Evolutionary conservation across 2,329 filamentous ascomycete genomes (phyloP).

Genomic region (Sporothrix phasma): DNA sequence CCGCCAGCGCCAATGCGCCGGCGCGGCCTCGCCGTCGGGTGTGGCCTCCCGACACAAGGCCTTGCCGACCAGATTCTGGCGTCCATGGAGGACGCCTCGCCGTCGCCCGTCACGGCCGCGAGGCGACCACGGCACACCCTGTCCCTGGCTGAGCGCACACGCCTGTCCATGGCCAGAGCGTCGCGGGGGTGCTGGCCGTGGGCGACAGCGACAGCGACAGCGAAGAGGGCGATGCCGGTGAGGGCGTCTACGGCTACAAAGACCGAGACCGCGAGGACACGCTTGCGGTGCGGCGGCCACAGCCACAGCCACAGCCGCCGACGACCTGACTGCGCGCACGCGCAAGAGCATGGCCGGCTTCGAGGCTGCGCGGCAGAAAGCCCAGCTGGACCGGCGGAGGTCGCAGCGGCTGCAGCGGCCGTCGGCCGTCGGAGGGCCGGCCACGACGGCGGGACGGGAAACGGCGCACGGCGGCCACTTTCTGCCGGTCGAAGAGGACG

Average conservation of each 20-base stretch:
- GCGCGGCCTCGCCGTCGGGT: background rate
- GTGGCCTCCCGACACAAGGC: slow-evolving; percentile 35
- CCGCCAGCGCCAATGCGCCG: background rate
- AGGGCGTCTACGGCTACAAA: slow-evolving; percentile 20
- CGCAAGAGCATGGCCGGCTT: slow-evolving; percentile 52
- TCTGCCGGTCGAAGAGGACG: slow-evolving; percentile 35
- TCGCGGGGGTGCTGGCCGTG: slow-evolving; percentile 28
- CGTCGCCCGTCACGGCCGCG: slow-evolving; percentile 42
- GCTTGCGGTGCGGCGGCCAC: no score
- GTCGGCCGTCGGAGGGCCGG: slow-evolving; percentile 2
- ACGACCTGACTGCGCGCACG: slow-evolving; percentile 48
- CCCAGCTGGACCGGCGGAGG: slow-evolving; percentile 45
- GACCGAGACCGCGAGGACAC: background rate
- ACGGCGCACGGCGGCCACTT: slow-evolving; percentile 38
- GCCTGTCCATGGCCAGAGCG: slow-evolving; percentile 64
- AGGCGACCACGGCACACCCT: slow-evolving; percentile 45
- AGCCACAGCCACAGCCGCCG: no score
- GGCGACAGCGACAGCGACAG: slow-evolving; percentile 18
- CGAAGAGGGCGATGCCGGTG: slow-evolving; percentile 16
- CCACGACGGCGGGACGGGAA: slow-evolving; percentile 24
- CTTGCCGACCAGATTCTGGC: slow-evolving; percentile 47
- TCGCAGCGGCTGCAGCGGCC: slow-evolving; percentile 37
- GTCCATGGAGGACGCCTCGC: slow-evolving; percentile 44
- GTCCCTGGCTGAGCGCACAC: slow-evolving; percentile 67
- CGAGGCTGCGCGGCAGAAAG: slow-evolving; percentile 50